Percentiles rank a stretch among this genome's conserved stretches.
phyloP scores from a whole-genome alignment of 306 rosid genomes.

The Vigna nakashimae region DNA sequence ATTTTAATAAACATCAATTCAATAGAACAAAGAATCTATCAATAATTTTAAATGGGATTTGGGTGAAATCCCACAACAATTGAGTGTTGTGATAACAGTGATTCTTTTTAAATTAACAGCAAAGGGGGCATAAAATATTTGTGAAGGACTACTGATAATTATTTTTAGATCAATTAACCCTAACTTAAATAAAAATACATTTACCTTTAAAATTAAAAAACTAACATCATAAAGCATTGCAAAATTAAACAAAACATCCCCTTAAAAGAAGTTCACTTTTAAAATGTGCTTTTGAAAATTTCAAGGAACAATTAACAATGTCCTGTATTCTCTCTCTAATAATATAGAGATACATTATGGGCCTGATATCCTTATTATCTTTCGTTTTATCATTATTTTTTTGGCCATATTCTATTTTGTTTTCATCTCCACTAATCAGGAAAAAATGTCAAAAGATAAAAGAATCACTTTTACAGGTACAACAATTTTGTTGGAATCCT shows the following conservation, averaged over 20 bases:
- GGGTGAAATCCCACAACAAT: not conserved
- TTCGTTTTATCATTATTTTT: not conserved
- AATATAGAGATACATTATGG: conserved; percentile 1
- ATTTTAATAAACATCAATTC: not conserved
- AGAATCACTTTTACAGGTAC: too few relatives aligned
- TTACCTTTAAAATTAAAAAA: not conserved
- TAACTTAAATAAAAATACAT: not conserved
- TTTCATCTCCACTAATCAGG: too few relatives aligned
- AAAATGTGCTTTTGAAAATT: not conserved
- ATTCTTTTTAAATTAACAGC: too few relatives aligned
- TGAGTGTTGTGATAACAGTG: too few relatives aligned
- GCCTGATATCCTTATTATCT: not conserved
- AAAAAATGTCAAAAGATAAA: too few relatives aligned
- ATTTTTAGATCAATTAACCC: not conserved
- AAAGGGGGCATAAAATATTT: not conserved
- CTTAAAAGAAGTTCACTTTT: not conserved
- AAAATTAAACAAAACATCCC: not conserved
- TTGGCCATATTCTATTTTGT: not conserved
- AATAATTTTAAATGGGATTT: not conserved
- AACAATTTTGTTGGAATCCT: not conserved
- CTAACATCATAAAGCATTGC: not conserved
- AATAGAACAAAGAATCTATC: not conserved
- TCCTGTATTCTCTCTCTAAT: conserved; percentile 7
- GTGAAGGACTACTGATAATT: not conserved
- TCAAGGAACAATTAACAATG: not conserved